Conservation (phyloP, 108 stramenopile genomes). For the Pseudonitzschia delicatissima region DNA sequence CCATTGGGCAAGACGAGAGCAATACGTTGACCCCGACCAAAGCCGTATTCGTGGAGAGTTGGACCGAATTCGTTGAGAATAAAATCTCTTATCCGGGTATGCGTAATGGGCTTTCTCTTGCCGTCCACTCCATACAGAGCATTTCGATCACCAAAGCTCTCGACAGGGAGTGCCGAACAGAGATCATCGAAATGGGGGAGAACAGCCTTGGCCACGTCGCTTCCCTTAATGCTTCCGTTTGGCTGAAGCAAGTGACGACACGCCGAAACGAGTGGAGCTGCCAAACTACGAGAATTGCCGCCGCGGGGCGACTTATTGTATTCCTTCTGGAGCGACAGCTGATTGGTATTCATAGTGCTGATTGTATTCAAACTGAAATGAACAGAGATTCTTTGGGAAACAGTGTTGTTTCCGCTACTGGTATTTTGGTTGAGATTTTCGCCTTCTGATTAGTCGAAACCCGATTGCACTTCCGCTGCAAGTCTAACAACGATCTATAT, state of each 20-base stretch:
- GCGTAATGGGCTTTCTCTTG: slow-evolving; percentile 28
- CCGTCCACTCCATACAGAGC: slow-evolving; percentile 28
- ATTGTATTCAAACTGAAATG: too few relatives aligned
- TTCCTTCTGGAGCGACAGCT: too few relatives aligned
- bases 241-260: slow-evolving; percentile 46
- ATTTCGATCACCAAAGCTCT: slow-evolving; percentile 24
- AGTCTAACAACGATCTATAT: too few relatives aligned
- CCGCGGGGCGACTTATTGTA: slow-evolving; percentile 5
- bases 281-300: slow-evolving; percentile 11
- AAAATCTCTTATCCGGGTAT: slow-evolving; percentile 42
- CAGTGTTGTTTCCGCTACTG: too few relatives aligned
- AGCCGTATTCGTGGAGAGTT: slow-evolving; percentile 36
- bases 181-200: slow-evolving; percentile 45
- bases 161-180: slow-evolving; percentile 40
- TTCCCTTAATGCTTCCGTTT: slow-evolving; percentile 45
- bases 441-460: too few relatives aligned
- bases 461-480: too few relatives aligned
- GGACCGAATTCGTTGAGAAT: slow-evolving; percentile 39
- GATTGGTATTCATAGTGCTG: too few relatives aligned
- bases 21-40: slow-evolving; percentile 42
- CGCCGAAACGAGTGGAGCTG: slow-evolving; percentile 38
- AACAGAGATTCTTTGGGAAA: too few relatives aligned
- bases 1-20: slow-evolving; percentile 59
- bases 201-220: slow-evolving; percentile 42
- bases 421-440: too few relatives aligned